phyloP scores from a whole-genome alignment of 2,329 filamentous ascomycete genomes.

The Neofusicoccum ribis region DNA sequence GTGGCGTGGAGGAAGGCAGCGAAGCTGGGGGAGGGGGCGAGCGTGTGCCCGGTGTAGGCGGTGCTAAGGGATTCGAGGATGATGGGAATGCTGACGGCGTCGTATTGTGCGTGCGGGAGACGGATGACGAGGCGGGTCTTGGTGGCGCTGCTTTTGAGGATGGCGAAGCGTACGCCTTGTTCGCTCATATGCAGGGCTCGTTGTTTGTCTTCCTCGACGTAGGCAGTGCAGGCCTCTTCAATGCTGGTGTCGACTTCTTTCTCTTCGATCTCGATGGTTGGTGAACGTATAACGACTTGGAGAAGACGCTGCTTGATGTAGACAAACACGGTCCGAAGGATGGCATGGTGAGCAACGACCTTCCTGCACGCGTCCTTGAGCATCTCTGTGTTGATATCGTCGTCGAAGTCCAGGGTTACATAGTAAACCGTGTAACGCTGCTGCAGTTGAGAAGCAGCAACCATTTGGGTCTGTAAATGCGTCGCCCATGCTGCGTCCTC shows the following conservation, averaged over 20 bases:
- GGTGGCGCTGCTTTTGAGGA: constrained; percentile 25
- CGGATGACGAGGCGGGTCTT: constrained; percentile 35
- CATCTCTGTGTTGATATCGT: not conserved
- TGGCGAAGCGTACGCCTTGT: constrained; percentile 27
- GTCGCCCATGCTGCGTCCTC: not conserved
- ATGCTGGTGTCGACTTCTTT: constrained; percentile 22
- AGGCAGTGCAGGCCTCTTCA: constrained; percentile 1
- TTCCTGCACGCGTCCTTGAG: constrained; percentile 18
- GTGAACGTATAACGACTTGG: constrained; percentile 30
- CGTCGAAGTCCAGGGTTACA: not conserved
- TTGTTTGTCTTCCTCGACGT: constrained; percentile 27
- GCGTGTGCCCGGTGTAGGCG: not conserved
- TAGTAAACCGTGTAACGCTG: not conserved
- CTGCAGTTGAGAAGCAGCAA: not conserved
- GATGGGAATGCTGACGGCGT: not conserved
- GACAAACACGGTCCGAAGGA: constrained; percentile 37
- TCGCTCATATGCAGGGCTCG: constrained; percentile 31
- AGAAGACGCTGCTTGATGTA: constrained; percentile 36
- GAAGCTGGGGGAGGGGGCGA: not conserved
- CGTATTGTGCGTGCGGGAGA: constrained; percentile 25
- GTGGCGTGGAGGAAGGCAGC: not conserved
- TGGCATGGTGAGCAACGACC: constrained; percentile 35
- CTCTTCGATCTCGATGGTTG: not conserved
- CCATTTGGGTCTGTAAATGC: not conserved
- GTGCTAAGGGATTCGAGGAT: not conserved